Evolutionary conservation across 2,329 filamentous ascomycete genomes (phyloP).

Genomic region (Colletotrichum sp.): DNA sequence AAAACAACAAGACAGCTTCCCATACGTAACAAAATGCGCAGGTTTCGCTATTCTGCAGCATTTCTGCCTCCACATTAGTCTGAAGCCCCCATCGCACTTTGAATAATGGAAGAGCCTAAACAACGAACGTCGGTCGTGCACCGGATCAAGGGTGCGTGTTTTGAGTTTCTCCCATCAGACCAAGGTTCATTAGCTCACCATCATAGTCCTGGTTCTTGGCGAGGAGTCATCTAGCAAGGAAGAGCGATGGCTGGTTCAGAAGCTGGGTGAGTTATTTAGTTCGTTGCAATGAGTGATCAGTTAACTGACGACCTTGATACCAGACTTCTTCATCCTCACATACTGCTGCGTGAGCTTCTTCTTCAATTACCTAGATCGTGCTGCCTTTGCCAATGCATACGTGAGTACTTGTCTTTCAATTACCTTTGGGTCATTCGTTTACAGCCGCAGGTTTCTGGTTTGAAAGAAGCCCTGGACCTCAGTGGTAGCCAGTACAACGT

Average conservation of each 20-base stretch:
- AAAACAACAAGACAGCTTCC: background rate
- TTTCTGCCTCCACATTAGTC: background rate
- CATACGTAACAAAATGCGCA: background rate
- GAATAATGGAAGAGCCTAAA: background rate
- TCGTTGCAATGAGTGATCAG: too few species aligned
- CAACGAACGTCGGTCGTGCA: background rate
- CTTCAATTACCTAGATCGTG: background rate
- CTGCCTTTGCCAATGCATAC: background rate
- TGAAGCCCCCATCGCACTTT: background rate
- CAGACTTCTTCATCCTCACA: background rate
- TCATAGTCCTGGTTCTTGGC: background rate
- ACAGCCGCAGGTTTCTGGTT: background rate
- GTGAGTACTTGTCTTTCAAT: background rate
- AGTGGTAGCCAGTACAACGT: background rate
- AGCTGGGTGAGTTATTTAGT: background rate
- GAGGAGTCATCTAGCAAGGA: background rate
- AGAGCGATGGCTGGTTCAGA: background rate
- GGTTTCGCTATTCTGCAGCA: background rate
- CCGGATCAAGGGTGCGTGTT: background rate
- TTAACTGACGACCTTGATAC: background rate
- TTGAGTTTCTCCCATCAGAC: background rate
- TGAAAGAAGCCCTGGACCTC: background rate
- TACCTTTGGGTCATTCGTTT: background rate
- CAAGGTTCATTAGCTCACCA: background rate
- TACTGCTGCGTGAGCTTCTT: background rate